These are phyloP conservation scores for Fraxinus ornus DNA, from an alignment of 305 asterid genomes.

Conservation along the genomic window DNA sequence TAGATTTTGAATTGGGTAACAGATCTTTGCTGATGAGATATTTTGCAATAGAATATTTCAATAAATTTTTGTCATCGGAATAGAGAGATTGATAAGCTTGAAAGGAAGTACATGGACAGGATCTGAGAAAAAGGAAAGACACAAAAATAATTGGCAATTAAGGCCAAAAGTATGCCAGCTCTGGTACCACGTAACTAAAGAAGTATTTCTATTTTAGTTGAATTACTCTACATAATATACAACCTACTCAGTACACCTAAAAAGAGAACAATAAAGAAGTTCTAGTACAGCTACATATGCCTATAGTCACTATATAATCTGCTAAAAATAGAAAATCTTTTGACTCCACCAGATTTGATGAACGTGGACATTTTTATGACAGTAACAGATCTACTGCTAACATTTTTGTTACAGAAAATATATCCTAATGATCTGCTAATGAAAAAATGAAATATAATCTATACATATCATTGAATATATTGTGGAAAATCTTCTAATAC, in stretches of 20 bases:
- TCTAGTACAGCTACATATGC: background rate
- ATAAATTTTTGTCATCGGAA: background rate
- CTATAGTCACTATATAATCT: background rate
- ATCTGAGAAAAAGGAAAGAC: background rate
- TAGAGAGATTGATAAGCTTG: background rate
- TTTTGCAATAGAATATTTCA: background rate
- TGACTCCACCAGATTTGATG: background rate
- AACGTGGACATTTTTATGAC: background rate
- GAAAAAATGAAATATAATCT: background rate
- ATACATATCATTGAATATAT: background rate
- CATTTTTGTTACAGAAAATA: background rate
- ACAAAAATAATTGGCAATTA: background rate
- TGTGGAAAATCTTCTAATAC: background rate
- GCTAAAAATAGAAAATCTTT: background rate
- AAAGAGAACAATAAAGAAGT: background rate
- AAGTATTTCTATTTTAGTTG: background rate
- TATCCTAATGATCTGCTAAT: background rate
- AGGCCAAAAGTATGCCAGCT: background rate
- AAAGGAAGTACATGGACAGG: background rate
- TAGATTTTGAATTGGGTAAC: background rate
- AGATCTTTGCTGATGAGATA: background rate
- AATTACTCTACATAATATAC: background rate
- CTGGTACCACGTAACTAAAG: background rate
- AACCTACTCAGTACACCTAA: background rate
- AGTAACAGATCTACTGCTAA: background rate